Evolutionary conservation across 331 rosid genomes (phyloP).

Genomic region (Arachis monticola): DNA sequence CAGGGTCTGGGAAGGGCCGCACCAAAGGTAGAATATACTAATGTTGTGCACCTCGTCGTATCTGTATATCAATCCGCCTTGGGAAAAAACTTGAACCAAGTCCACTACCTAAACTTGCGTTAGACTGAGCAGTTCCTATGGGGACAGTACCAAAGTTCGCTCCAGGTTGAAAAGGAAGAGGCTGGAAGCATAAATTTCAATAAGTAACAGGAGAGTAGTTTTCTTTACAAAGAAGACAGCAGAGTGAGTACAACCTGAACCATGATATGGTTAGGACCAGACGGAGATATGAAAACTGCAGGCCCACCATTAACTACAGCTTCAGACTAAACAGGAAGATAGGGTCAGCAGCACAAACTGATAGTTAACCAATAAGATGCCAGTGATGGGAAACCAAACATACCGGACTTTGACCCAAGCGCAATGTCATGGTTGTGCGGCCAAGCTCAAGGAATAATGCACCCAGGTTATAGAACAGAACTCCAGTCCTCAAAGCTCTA

Average conservation of each 20-base stretch:
- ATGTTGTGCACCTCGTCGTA: constrained; percentile 71
- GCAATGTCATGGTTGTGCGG: constrained; percentile 91
- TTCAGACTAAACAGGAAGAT: constrained; percentile 67
- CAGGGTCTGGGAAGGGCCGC: no score
- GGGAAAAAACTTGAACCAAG: constrained; percentile 74
- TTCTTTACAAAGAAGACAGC: constrained; percentile 34
- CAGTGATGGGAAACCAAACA: constrained; percentile 42
- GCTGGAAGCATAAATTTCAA: constrained; percentile 64
- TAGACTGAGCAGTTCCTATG: constrained; percentile 73
- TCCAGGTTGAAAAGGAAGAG: constrained; percentile 89
- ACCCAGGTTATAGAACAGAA: constrained; percentile 77
- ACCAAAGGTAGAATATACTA: constrained; percentile 5
- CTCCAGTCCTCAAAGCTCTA: constrained; percentile 72
- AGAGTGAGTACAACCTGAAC: constrained; percentile 73
- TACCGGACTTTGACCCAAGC: constrained; percentile 91
- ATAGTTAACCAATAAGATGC: constrained; percentile 41
- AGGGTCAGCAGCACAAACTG: constrained; percentile 38
- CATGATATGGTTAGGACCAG: constrained; percentile 96
- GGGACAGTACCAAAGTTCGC: constrained; percentile 76
- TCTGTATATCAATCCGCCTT: constrained; percentile 95
- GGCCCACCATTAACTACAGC: constrained; percentile 98
- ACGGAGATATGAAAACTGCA: constrained; percentile 89
- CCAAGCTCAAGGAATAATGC: constrained; percentile 97
- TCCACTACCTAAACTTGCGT: constrained; percentile 71
- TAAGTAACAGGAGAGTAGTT: constrained; percentile 47